These are phyloP conservation scores for Solanum habrochaites DNA, from an alignment of 257 asterid species.

Conservation along the genomic window DNA sequence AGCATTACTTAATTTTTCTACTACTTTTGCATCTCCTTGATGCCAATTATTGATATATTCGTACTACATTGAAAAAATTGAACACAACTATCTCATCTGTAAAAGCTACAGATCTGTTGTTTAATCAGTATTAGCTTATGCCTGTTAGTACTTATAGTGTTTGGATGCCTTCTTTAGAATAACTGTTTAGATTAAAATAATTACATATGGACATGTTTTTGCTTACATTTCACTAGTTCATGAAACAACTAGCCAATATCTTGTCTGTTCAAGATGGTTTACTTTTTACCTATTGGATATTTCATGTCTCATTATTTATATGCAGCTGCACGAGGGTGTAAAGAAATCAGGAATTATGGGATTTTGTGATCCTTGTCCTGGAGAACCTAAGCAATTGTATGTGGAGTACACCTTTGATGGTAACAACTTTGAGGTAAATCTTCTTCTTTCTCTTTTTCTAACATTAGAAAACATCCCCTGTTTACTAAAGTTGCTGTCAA, in stretches of 20 bases:
- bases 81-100: background rate
- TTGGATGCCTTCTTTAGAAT: background rate
- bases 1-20: background rate
- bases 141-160: background rate
- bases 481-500: background rate
- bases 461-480: background rate
- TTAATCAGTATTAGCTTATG: background rate
- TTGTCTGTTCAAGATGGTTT: background rate
- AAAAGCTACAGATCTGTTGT: background rate
- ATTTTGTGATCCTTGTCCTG: constrained; percentile 97
- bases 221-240: background rate
- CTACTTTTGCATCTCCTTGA: background rate
- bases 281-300: background rate
- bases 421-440: constrained; percentile 51
- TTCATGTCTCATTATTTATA: background rate
- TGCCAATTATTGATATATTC: background rate
- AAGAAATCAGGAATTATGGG: constrained; percentile 98
- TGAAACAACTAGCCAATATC: background rate
- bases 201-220: background rate
- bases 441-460: background rate
- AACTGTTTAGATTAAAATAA: background rate
- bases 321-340: constrained; percentile 86
- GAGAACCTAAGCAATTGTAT: constrained; percentile 61
- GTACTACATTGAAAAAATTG: background rate
- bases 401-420: constrained; percentile 55